Percentiles rank a stretch among this genome's conserved stretches.
These are phyloP conservation scores for Aspergillus nanangensis DNA, from an alignment of 495 filamentous ascomycete species.

Conservation along the genomic window DNA sequence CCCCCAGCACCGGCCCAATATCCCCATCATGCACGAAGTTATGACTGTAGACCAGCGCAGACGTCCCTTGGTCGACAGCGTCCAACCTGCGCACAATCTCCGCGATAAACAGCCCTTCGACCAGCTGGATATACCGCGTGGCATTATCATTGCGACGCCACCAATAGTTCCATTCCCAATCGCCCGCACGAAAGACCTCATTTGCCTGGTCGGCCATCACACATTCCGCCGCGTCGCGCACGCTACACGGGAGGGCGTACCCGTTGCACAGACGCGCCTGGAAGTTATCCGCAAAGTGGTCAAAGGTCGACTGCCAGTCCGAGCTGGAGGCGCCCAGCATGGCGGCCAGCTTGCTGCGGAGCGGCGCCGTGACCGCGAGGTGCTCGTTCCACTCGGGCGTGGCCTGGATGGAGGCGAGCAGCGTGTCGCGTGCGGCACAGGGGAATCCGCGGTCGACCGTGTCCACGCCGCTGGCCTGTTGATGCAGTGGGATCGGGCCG, in stretches of 20 bases:
- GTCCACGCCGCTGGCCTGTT: conserved; percentile 32
- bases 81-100: conserved; percentile 34
- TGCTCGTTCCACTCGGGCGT: conserved; percentile 35
- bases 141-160: conserved; percentile 35
- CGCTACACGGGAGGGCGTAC: conserved; percentile 32
- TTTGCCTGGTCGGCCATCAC: conserved; percentile 29
- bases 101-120: conserved; percentile 37
- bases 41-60: conserved; percentile 25
- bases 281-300: conserved; percentile 44
- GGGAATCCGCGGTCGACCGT: conserved; percentile 37
- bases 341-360: conserved; percentile 27
- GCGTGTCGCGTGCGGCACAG: conserved; percentile 22
- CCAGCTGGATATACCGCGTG: conserved; percentile 33
- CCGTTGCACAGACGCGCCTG: conserved; percentile 41
- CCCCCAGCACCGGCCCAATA: conserved; percentile 27
- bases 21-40: conserved; percentile 34
- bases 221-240: conserved; percentile 24
- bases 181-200: conserved; percentile 40
- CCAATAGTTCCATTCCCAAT: conserved; percentile 46
- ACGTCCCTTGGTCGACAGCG: conserved; percentile 20
- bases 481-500: conserved; percentile 34
- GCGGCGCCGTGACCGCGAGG: conserved; percentile 23
- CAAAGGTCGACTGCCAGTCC: conserved; percentile 35
- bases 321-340: conserved; percentile 31
- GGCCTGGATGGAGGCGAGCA: conserved; percentile 23